phyloP scores from a whole-genome alignment of 1,284 basidiomycete species.

The Bjerkandera adusta region DNA sequence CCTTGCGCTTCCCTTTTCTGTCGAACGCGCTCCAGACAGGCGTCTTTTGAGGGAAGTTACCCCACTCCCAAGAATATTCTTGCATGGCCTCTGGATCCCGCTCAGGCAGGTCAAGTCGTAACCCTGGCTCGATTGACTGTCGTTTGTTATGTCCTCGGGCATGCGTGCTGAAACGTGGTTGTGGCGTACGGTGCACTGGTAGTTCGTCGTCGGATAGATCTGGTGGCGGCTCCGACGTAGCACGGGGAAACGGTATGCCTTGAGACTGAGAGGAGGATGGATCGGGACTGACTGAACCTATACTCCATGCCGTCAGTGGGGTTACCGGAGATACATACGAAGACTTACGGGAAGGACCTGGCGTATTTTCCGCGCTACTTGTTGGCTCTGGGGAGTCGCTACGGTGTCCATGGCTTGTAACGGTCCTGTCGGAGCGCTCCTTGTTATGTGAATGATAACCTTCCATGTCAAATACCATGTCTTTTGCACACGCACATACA shows the following conservation, averaged over 20 bases:
- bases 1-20: slow-evolving; percentile 9
- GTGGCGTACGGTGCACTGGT: slow-evolving; percentile 13
- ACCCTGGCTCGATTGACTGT: slow-evolving; percentile 3
- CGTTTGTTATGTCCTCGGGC: slow-evolving; percentile 2
- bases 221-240: slow-evolving; percentile 59
- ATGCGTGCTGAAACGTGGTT: slow-evolving; percentile 19
- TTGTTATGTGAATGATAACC: slow-evolving; percentile 59
- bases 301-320: not conserved
- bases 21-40: slow-evolving; percentile 55
- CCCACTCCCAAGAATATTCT: slow-evolving; percentile 87
- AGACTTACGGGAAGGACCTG: slow-evolving; percentile 17
- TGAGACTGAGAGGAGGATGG: slow-evolving; percentile 14
- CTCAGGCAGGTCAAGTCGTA: slow-evolving; percentile 14
- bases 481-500: slow-evolving; percentile 31
- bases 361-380: slow-evolving; percentile 11
- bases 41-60: slow-evolving; percentile 77
- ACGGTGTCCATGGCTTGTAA: slow-evolving; percentile 21
- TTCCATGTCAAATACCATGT: slow-evolving; percentile 61
- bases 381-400: not conserved
- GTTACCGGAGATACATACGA: slow-evolving; percentile 1
- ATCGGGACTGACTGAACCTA: slow-evolving; percentile 18
- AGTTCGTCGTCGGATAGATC: slow-evolving; percentile 28
- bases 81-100: slow-evolving; percentile 31
- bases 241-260: slow-evolving; percentile 40
- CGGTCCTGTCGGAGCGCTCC: slow-evolving; percentile 39